phyloP scores from a whole-genome alignment of 306 rosid species.

The Cercis canadensis region DNA sequence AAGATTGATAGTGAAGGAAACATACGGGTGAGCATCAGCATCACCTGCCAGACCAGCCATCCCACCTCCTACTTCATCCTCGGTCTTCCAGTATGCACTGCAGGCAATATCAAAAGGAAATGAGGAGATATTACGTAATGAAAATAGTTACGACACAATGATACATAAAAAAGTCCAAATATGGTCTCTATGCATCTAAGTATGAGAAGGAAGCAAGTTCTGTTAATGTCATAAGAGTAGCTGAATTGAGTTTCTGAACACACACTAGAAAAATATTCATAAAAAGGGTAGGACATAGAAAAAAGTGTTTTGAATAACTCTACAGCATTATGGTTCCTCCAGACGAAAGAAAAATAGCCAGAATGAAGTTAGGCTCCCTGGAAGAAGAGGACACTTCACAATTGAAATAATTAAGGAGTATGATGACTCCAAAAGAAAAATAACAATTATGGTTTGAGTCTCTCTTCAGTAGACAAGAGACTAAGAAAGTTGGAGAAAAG shows the following conservation, averaged over 20 bases:
- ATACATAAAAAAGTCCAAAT: not conserved
- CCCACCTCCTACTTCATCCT: constrained; percentile 79
- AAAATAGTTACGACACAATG: not conserved
- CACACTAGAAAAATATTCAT: too few species aligned
- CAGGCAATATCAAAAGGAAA: constrained; percentile 28
- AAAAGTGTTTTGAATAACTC: too few species aligned
- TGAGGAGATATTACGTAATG: constrained; percentile 10
- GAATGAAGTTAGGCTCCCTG: too few species aligned
- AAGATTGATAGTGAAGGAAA: constrained; percentile 83
- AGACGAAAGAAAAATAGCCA: too few species aligned
- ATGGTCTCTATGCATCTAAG: too few species aligned
- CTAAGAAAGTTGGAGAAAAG: too few species aligned
- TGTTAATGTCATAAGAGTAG: not conserved
- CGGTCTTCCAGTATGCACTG: constrained; percentile 85
- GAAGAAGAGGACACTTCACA: too few species aligned
- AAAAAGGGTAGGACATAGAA: too few species aligned
- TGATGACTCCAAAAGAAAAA: constrained; percentile 1
- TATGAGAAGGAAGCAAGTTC: constrained; percentile 8
- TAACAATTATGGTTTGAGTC: constrained; percentile 2
- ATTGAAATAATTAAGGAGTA: not conserved
- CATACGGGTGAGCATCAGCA: constrained; percentile 78
- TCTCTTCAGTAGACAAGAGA: not conserved
- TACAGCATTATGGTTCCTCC: too few species aligned
- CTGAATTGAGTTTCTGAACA: too few species aligned
- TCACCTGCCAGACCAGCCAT: constrained; percentile 88